Percentiles rank a stretch among this genome's conserved stretches.
Conservation (phyloP, 2,329 filamentous ascomycete species). For the Gyromitra esculenta region DNA sequence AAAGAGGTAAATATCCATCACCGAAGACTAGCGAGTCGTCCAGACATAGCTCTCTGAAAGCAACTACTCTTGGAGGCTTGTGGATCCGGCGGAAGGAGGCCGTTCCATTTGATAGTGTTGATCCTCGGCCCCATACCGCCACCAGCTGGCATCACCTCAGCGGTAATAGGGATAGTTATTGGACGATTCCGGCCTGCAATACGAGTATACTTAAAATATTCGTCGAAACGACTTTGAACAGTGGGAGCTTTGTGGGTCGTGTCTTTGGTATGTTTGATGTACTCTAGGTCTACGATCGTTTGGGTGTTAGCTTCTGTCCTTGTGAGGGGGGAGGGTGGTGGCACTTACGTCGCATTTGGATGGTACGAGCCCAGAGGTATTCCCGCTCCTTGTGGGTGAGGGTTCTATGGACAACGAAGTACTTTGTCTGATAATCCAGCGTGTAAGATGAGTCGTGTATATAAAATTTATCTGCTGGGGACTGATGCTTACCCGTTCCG, state of each 20-base stretch:
- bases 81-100: background rate
- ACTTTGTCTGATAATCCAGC: background rate
- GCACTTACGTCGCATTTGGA: background rate
- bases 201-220: background rate
- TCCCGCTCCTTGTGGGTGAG: background rate
- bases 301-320: background rate
- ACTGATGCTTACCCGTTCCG: background rate
- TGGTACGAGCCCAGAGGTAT: background rate
- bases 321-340: background rate
- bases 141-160: background rate
- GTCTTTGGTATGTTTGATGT: background rate
- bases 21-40: background rate
- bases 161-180: background rate
- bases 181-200: background rate
- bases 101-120: background rate
- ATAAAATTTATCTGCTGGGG: background rate
- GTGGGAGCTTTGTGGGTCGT: background rate
- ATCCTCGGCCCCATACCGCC: background rate
- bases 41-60: background rate
- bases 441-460: background rate
- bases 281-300: background rate
- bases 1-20: background rate
- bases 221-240: background rate
- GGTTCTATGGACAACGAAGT: background rate
- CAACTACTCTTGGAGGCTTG: background rate